Percentiles rank a stretch among this genome's conserved stretches.
Evolutionary conservation across 1,284 basidiomycete species (phyloP).

Genomic region (Athelia psychrophila): DNA sequence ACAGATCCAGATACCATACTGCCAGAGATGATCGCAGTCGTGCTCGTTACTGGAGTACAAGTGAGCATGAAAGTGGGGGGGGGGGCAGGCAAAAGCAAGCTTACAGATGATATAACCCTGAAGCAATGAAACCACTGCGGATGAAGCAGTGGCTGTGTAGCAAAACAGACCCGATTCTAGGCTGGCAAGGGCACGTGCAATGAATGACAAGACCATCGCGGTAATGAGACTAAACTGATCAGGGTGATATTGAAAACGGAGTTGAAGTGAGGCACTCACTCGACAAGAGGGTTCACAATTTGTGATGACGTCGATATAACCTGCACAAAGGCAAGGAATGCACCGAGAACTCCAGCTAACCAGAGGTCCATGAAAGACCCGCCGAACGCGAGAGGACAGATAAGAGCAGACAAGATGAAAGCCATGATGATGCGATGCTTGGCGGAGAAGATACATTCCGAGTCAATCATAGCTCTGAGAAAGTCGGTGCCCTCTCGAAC

Average conservation of each 20-base stretch:
- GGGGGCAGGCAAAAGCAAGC: constrained; percentile 21
- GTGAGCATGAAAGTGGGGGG: constrained; percentile 8
- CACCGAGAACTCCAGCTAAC: constrained; percentile 67
- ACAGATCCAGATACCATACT: constrained; percentile 87
- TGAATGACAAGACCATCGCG: constrained; percentile 79
- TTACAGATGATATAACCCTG: constrained; percentile 81
- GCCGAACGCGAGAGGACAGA: constrained; percentile 82
- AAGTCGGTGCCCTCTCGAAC: constrained; percentile 62
- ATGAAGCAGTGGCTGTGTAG: constrained; percentile 83
- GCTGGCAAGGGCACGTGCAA: constrained; percentile 74
- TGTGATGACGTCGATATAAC: constrained; percentile 45
- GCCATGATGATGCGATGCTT: constrained; percentile 62
- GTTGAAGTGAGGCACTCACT: no score
- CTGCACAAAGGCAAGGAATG: constrained; percentile 66
- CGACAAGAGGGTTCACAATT: no score
- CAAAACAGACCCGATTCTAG: constrained; percentile 74
- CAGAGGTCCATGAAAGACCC: constrained; percentile 84
- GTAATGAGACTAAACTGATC: constrained; percentile 38
- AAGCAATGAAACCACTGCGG: constrained; percentile 78
- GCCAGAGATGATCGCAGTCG: constrained; percentile 84
- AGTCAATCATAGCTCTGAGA: constrained; percentile 46
- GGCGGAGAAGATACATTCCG: constrained; percentile 58
- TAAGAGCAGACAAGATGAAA: constrained; percentile 68
- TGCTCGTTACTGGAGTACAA: constrained; percentile 66
- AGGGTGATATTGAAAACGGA: no score